Evolutionary conservation across 805 yeast genomes (phyloP).

Genomic region (Starmera quercuum): DNA sequence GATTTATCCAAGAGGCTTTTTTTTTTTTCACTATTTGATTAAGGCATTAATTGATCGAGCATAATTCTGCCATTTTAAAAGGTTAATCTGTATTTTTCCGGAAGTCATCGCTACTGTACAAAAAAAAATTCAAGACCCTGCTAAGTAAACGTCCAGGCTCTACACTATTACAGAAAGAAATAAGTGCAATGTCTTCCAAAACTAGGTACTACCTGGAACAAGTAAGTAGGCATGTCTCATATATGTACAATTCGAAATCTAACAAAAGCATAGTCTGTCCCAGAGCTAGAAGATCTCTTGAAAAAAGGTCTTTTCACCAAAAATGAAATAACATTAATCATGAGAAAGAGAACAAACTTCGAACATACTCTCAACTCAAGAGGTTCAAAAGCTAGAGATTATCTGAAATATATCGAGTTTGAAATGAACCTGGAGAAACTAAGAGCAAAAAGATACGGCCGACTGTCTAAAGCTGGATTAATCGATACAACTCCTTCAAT

Average conservation of each 20-base stretch:
- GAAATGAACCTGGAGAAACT: constrained; percentile 75
- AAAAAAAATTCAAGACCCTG: not conserved
- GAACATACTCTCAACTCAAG: constrained; percentile 86
- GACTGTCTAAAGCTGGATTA: constrained; percentile 49
- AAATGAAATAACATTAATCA: constrained; percentile 73
- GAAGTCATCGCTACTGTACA: no score
- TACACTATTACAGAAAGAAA: not conserved
- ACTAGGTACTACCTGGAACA: constrained; percentile 52
- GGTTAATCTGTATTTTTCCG: no score
- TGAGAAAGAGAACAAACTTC: constrained; percentile 91
- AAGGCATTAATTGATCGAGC: no score
- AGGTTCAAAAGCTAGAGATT: constrained; percentile 74
- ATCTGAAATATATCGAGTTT: constrained; percentile 67
- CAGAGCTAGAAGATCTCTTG: constrained; percentile 85
- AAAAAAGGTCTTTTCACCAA: constrained; percentile 76
- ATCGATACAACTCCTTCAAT: constrained; percentile 55
- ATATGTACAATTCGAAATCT: not conserved
- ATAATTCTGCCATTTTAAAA: no score
- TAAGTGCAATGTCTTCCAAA: constrained; percentile 30
- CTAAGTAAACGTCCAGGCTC: no score
- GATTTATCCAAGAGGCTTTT: no score
- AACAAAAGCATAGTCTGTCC: constrained; percentile 73
- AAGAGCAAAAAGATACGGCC: constrained; percentile 58
- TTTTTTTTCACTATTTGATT: no score
- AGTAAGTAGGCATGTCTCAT: constrained; percentile 4